These are phyloP conservation scores for Echium plantagineum DNA, from an alignment of 257 asterid species.

Conservation along the genomic window DNA sequence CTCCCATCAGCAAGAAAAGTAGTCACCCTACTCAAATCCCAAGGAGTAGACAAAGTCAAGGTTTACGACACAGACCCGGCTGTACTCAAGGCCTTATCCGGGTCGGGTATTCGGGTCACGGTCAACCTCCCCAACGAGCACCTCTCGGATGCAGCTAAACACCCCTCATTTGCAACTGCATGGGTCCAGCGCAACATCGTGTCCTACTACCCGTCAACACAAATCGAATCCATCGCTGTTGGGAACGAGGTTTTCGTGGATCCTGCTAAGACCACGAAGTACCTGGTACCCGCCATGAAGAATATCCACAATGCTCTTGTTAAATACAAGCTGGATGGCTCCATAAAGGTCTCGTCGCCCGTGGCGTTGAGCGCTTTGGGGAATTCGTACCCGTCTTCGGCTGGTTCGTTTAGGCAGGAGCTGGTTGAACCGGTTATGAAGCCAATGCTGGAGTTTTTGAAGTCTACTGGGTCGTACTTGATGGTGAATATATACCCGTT, in stretches of 20 bases:
- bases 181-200: constrained; percentile 57
- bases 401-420: constrained; percentile 66
- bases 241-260: constrained; percentile 92
- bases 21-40: constrained; percentile 55
- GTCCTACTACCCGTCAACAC: constrained; percentile 59
- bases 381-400: constrained; percentile 79
- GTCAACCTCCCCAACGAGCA: constrained; percentile 85
- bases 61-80: constrained; percentile 75
- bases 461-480: constrained; percentile 53
- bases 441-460: constrained; percentile 75
- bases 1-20: constrained; percentile 75
- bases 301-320: constrained; percentile 53
- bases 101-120: constrained; percentile 58
- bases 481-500: constrained; percentile 87
- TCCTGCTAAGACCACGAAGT: constrained; percentile 56
- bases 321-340: constrained; percentile 35
- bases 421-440: constrained; percentile 44
- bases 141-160: constrained; percentile 52
- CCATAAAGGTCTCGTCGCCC: constrained; percentile 67
- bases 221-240: constrained; percentile 70
- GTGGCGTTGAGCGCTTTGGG: constrained; percentile 69
- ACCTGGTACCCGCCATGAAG: constrained; percentile 62
- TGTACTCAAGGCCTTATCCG: constrained; percentile 63
- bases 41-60: constrained; percentile 58
- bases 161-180: constrained; percentile 50